Base-by-base conservation (phyloP, 768 basidiomycete genomes). In the Albatrellus ellisii region DNA sequence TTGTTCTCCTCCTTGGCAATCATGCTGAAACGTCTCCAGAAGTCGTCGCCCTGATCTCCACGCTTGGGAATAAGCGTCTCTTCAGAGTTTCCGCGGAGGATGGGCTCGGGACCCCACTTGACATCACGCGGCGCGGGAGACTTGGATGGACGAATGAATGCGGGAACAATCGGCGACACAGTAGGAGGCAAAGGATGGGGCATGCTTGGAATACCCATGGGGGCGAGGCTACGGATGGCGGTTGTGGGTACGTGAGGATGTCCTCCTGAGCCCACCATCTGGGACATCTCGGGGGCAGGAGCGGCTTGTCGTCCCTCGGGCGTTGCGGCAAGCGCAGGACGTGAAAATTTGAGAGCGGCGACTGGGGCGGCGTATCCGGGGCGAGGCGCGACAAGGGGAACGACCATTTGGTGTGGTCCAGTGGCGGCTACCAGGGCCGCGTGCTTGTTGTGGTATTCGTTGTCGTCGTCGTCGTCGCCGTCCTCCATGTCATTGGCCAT, bases 11-110 rank as follows among this genome's bases (percentile, higher is more conserved):
- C 75, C 54, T 75, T 82, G 7, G 75, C 84, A 47, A 88, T 76
- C 66, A 87, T 85, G 46, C 79, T 83, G 60, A 88, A 89, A 28
- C 86, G 68, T 46, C 81, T 67, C 86, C 86, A 89, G 61, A 89
- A 88, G 52, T 87, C 80, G 52, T 88, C 84, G 0, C 83, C 82
- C 37, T 69, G 73, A 55, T 83, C 75, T 2, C 83, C 81, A 34
- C 81, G 70, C 29, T 65, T 65, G 1, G 82, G 78, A 6, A 87
- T 56, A 2, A 82, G 54, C 2, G 75, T 72, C 31, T 78, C 81
- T 56, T 88, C 85, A 1, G 65, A 65, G 38, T 76, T 67, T 4
- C 80, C 73, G 12, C 84, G 72, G 54, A 87, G 69, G 54, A 86
- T 84, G 14, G 69, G 63, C 42, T 50, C 46, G 5, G 49, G 49